Conservation (phyloP, 2,329 filamentous ascomycete species). For the Cryphonectria parasitica region DNA sequence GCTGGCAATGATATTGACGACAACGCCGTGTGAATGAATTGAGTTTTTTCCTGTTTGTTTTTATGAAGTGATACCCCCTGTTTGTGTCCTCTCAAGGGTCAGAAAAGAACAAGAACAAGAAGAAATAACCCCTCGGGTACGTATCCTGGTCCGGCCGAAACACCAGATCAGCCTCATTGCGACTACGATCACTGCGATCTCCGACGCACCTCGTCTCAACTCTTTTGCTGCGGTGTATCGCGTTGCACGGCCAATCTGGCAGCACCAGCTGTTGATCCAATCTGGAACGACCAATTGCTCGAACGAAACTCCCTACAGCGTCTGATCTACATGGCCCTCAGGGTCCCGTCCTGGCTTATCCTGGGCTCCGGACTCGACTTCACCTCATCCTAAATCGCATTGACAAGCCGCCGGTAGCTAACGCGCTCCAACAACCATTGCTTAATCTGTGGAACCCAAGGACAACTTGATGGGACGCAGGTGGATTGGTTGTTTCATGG, state of each 20-base stretch:
- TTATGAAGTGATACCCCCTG: constrained; percentile 14
- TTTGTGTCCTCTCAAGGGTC: not conserved
- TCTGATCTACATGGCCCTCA: constrained; percentile 44
- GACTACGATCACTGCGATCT: constrained; percentile 47
- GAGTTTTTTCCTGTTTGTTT: not conserved
- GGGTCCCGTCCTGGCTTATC: constrained; percentile 20
- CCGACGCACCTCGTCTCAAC: constrained; percentile 52
- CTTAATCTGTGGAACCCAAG: constrained; percentile 21
- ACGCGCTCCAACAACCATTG: constrained; percentile 21
- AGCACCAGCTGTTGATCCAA: constrained; percentile 17
- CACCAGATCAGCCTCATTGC: constrained; percentile 39
- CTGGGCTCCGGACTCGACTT: constrained; percentile 30
- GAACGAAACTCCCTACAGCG: constrained; percentile 52
- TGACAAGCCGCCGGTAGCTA: constrained; percentile 27
- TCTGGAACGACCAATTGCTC: constrained; percentile 44
- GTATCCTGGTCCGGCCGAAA: constrained; percentile 44
- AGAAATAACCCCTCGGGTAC: not conserved
- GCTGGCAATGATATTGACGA: constrained; percentile 9
- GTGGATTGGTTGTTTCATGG: constrained; percentile 44
- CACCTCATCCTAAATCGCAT: constrained; percentile 23
- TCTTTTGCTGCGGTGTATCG: constrained; percentile 35
- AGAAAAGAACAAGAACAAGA: not conserved
- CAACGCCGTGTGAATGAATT: constrained; percentile 7
- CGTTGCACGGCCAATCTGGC: constrained; percentile 40
- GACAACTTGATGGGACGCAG: constrained; percentile 35